phyloP scores from a whole-genome alignment of 1,284 basidiomycete species.

The Entoloma clypeatum region DNA sequence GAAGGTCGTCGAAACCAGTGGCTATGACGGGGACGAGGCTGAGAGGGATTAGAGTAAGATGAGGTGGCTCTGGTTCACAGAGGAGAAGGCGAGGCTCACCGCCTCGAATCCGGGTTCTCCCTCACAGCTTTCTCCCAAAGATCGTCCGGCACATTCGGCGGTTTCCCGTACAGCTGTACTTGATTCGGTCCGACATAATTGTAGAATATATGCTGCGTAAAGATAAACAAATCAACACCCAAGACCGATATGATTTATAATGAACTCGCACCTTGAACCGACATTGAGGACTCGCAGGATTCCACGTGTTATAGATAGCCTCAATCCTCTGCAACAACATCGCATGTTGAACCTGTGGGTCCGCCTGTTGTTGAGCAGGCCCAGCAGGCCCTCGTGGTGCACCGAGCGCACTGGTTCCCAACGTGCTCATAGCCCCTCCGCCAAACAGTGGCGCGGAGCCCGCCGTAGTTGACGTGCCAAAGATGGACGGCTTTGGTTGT shows the following conservation, averaged over 20 bases:
- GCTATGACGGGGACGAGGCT: conserved; percentile 84
- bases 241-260: background rate
- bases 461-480: conserved; percentile 16
- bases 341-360: conserved; percentile 58
- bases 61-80: background rate
- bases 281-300: conserved; percentile 64
- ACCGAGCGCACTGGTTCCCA: conserved; percentile 28
- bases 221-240: background rate
- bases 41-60: conserved; percentile 9
- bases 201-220: conserved; percentile 73
- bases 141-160: conserved; percentile 71
- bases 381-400: conserved; percentile 32
- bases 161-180: conserved; percentile 69
- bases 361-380: conserved; percentile 46
- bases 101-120: conserved; percentile 81
- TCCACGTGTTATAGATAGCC: conserved; percentile 69
- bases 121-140: conserved; percentile 78
- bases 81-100: conserved; percentile 41
- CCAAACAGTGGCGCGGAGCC: conserved; percentile 28
- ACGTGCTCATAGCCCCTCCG: conserved; percentile 26
- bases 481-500: conserved; percentile 21
- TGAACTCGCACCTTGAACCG: conserved; percentile 72
- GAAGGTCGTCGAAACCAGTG: conserved; percentile 78
- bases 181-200: conserved; percentile 79
- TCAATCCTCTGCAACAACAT: conserved; percentile 64